These are phyloP conservation scores for Sporothrix pseudoabietina DNA, from an alignment of 2,329 filamentous ascomycete species.

Conservation along the genomic window DNA sequence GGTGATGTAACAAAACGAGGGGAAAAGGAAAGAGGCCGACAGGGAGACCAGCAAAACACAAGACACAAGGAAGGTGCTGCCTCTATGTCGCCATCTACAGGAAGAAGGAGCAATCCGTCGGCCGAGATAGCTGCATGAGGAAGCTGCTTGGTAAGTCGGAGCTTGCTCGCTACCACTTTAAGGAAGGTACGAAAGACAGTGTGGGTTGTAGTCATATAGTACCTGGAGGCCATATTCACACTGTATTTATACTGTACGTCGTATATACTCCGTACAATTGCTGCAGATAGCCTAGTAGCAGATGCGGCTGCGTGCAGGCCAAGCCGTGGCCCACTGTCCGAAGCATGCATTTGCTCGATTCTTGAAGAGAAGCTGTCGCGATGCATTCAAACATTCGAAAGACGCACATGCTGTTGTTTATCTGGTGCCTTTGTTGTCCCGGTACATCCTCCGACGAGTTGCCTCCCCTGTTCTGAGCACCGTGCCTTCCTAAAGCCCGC, in stretches of 20 bases:
- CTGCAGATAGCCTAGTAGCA: constrained; percentile 1
- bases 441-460: too few relatives aligned
- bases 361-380: neutral
- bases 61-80: neutral
- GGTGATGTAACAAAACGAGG: neutral
- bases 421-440: constrained; percentile 7
- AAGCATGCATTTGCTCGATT: neutral
- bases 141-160: constrained; percentile 15
- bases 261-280: too few relatives aligned
- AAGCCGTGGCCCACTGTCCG: neutral
- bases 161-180: constrained; percentile 8
- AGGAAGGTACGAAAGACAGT: constrained; percentile 10
- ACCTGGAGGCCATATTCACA: neutral
- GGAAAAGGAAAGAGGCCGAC: neutral
- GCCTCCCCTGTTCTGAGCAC: neutral
- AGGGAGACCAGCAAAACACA: neutral
- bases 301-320: constrained; percentile 7
- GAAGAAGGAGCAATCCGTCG: neutral
- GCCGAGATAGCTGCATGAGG: constrained; percentile 1
- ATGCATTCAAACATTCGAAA: neutral
- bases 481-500: neutral
- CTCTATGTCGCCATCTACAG: constrained; percentile 23
- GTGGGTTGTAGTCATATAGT: neutral
- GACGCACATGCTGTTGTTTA: constrained; percentile 3
- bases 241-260: neutral